Percentiles rank a stretch among this genome's conserved stretches.
These are phyloP conservation scores for Allantophomopsis cytisporea DNA, from an alignment of 2,329 filamentous ascomycete genomes.

Conservation along the genomic window DNA sequence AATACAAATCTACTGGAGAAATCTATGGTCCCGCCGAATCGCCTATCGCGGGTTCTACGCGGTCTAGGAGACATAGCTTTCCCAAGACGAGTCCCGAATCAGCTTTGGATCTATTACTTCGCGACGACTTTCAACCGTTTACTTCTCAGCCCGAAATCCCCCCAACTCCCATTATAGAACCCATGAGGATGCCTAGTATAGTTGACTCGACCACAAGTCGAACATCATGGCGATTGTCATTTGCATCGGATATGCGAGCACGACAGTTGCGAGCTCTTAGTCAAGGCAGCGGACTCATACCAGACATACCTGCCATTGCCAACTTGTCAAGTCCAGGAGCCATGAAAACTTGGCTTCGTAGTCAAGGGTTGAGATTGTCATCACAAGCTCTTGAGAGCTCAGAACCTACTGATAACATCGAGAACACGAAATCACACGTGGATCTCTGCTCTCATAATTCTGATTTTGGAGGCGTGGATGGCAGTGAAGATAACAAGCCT, in stretches of 20 bases:
- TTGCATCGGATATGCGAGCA: conserved; percentile 10
- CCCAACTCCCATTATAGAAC: conserved; percentile 8
- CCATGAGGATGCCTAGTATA: conserved; percentile 13
- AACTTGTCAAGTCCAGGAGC: too few species aligned
- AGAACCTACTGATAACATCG: conserved; percentile 4
- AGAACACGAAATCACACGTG: conserved; percentile 2
- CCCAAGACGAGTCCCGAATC: too few species aligned
- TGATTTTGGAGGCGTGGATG: conserved; percentile 16
- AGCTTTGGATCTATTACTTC: too few species aligned
- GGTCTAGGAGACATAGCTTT: too few species aligned
- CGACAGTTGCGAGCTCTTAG: conserved; percentile 14
- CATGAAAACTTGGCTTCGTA: conserved; percentile 8
- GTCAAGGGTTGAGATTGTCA: conserved; percentile 9
- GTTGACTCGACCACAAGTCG: conserved; percentile 5
- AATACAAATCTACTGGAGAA: too few species aligned
- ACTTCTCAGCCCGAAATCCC: conserved; percentile 4
- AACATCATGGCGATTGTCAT: conserved; percentile 18
- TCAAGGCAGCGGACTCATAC: conserved; percentile 3
- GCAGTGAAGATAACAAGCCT: conserved; percentile 4
- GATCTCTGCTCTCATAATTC: conserved; percentile 3
- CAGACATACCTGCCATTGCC: too few species aligned
- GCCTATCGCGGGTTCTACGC: too few species aligned
- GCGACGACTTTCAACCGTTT: too few species aligned
- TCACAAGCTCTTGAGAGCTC: conserved; percentile 4
- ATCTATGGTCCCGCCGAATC: too few species aligned